Evolutionary conservation across 2,329 filamentous ascomycete species (phyloP).

Genomic region (Ceratocystis diversiconidia): DNA sequence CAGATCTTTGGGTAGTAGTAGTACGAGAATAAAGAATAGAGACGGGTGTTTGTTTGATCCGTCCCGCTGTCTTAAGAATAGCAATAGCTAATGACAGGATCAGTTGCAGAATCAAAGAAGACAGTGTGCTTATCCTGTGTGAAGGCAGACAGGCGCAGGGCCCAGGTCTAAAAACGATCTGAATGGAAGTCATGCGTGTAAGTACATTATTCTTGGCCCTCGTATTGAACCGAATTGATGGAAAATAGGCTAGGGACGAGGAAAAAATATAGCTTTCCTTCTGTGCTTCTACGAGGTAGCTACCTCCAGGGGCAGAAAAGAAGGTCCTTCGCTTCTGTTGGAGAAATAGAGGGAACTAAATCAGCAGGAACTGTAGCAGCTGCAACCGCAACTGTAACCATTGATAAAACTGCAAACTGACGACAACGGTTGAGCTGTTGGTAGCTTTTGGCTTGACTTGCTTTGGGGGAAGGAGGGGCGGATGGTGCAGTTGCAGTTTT

Average conservation of each 20-base stretch:
- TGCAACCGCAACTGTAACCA: neutral
- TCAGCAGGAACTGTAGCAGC: neutral
- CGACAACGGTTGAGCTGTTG: neutral
- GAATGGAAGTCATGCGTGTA: too few species aligned
- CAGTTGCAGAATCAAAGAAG: neutral
- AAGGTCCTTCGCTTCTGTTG: neutral
- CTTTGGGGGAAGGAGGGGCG: too few species aligned
- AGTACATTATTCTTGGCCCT: neutral
- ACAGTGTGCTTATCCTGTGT: neutral
- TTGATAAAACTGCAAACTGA: neutral
- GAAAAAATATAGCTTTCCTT: neutral
- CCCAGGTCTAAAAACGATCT: too few species aligned
- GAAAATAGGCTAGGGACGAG: neutral
- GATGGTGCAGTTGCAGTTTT: neutral
- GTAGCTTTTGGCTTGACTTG: neutral
- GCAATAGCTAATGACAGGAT: neutral
- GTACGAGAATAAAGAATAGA: neutral
- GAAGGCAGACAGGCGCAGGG: neutral
- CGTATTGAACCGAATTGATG: neutral
- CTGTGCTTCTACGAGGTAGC: neutral
- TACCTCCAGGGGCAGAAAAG: too few species aligned
- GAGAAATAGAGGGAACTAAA: neutral
- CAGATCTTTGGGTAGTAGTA: neutral
- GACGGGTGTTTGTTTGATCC: slow-evolving; percentile 1
- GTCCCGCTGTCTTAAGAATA: neutral